phyloP scores from a whole-genome alignment of 2,329 filamentous ascomycete genomes.

The Chaetomium globosum region DNA sequence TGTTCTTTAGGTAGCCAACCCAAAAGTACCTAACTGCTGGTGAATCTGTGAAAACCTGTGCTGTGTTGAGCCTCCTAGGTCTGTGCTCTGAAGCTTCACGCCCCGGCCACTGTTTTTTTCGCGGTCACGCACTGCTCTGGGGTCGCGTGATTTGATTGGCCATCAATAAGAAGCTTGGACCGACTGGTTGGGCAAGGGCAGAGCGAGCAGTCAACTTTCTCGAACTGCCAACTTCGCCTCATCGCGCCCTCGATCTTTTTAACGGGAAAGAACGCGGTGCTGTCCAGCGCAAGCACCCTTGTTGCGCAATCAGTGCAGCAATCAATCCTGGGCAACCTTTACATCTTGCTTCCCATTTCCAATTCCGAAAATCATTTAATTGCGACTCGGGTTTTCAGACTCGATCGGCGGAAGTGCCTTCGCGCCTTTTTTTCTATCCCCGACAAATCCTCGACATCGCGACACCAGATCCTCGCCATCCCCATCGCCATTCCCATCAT shows the following conservation, averaged over 20 bases:
- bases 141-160: conserved; percentile 17
- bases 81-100: conserved; percentile 19
- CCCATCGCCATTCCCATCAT: background rate
- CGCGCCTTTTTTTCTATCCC: conserved; percentile 24
- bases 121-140: conserved; percentile 9
- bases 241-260: conserved; percentile 22
- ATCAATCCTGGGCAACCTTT: background rate
- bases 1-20: background rate
- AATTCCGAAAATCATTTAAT: background rate
- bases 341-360: background rate
- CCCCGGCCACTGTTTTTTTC: conserved; percentile 24
- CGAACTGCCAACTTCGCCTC: conserved; percentile 28
- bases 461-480: conserved; percentile 10
- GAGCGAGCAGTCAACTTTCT: conserved; percentile 24
- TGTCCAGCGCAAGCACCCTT: conserved; percentile 17
- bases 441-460: conserved; percentile 10
- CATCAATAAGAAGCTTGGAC: conserved; percentile 4
- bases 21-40: background rate
- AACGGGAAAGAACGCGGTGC: conserved; percentile 23
- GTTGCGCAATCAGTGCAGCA: conserved; percentile 15
- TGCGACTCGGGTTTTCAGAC: conserved; percentile 11
- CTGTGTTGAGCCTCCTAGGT: conserved; percentile 7
- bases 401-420: conserved; percentile 25
- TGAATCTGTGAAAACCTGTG: background rate
- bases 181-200: conserved; percentile 18